These are phyloP conservation scores for Chalciporus sphaerocephalus DNA, from an alignment of 768 basidiomycete genomes.

Conservation along the genomic window DNA sequence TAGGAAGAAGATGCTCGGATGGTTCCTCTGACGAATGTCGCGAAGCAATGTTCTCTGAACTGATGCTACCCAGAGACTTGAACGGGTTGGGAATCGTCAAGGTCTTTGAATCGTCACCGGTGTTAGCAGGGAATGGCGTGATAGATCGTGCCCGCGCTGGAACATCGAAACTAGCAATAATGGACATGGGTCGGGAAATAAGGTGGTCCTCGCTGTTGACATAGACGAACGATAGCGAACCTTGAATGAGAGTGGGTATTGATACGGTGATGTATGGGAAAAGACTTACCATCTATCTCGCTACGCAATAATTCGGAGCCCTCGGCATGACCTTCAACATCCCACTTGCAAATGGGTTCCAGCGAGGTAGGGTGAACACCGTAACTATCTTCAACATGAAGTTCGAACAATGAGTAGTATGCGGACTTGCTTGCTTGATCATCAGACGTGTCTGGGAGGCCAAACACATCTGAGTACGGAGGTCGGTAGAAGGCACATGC, in stretches of 20 bases:
- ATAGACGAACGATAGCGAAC: slow-evolving; percentile 31
- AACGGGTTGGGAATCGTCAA: slow-evolving; percentile 62
- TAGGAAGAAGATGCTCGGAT: slow-evolving; percentile 27
- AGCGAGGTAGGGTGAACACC: slow-evolving; percentile 29
- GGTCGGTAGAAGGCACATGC: slow-evolving; percentile 39
- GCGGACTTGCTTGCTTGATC: slow-evolving; percentile 6
- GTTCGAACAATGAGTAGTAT: slow-evolving; percentile 23
- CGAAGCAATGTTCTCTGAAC: slow-evolving; percentile 41
- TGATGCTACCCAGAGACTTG: slow-evolving; percentile 49
- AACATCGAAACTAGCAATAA: slow-evolving; percentile 25
- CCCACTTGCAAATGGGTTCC: slow-evolving; percentile 51
- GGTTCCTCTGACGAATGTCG: slow-evolving; percentile 19
- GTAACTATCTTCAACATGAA: slow-evolving; percentile 21
- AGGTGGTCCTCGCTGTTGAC: slow-evolving; percentile 44
- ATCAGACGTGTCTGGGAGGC: slow-evolving; percentile 15
- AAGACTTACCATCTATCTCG: slow-evolving; percentile 44
- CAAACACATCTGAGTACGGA: slow-evolving; percentile 20
- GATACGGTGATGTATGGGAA: not conserved
- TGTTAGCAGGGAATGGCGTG: slow-evolving; percentile 17
- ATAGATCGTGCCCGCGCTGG: slow-evolving; percentile 11
- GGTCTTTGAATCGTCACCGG: slow-evolving; percentile 23
- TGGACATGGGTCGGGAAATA: slow-evolving; percentile 37
- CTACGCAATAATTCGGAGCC: slow-evolving; percentile 42
- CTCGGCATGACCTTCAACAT: slow-evolving; percentile 44
- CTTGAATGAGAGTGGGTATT: slow-evolving; percentile 16